Conservation (phyloP, 495 filamentous ascomycete species). For the Lichenothelia convexa region DNA sequence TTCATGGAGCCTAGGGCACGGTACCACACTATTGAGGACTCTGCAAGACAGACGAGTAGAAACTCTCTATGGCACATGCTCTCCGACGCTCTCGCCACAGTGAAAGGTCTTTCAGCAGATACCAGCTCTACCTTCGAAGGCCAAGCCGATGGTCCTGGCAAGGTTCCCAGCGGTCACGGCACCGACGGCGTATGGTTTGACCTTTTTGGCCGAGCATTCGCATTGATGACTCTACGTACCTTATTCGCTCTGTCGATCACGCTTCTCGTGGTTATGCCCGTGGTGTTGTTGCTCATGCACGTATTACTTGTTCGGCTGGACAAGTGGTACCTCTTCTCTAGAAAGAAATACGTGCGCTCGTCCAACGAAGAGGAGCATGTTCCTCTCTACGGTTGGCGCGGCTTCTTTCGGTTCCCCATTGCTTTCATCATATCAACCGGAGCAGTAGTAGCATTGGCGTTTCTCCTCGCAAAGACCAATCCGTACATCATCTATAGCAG, state of each 20-base stretch:
- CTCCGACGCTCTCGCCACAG: constrained; percentile 55
- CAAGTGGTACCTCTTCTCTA: constrained; percentile 71
- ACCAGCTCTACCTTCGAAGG: constrained; percentile 50
- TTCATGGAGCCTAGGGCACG: constrained; percentile 71
- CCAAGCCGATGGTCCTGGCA: constrained; percentile 33
- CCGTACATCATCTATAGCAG: constrained; percentile 76
- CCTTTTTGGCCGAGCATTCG: constrained; percentile 65
- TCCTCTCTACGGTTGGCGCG: constrained; percentile 54
- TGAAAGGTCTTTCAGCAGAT: constrained; percentile 50
- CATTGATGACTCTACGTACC: constrained; percentile 58
- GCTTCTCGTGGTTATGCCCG: constrained; percentile 55
- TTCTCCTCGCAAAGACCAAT: constrained; percentile 64
- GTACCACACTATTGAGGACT: constrained; percentile 88
- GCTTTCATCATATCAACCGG: constrained; percentile 51
- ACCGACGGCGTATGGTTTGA: constrained; percentile 83
- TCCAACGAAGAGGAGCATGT: constrained; percentile 41
- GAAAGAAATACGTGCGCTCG: constrained; percentile 36
- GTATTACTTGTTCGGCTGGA: constrained; percentile 43
- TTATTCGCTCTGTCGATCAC: constrained; percentile 78
- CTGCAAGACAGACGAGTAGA: constrained; percentile 42
- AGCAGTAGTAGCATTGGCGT: constrained; percentile 52
- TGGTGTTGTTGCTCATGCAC: constrained; percentile 50
- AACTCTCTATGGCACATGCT: constrained; percentile 90
- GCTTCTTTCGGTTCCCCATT: constrained; percentile 70
- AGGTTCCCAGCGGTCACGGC: constrained; percentile 48